Evolutionary conservation across 164 flowering plant genomes (phyloP).

Genomic region (Echeveria elegans): DNA sequence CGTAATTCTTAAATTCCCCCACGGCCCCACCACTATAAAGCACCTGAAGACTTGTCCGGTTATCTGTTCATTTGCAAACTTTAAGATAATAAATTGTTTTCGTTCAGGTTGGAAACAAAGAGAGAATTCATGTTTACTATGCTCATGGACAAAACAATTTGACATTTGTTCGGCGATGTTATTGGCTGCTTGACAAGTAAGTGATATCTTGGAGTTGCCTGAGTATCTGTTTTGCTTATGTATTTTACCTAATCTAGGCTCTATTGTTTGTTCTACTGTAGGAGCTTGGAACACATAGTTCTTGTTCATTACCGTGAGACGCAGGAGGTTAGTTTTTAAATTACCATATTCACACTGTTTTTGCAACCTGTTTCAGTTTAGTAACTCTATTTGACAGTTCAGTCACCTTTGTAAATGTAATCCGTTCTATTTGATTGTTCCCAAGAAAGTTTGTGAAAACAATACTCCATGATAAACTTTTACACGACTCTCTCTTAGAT

Average conservation of each 20-base stretch:
- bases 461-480: no score
- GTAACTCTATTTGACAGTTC: no score
- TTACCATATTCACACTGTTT: no score
- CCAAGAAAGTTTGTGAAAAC: no score
- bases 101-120: constrained; percentile 73
- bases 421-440: no score
- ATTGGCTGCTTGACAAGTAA: constrained; percentile 98
- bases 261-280: constrained; percentile 16
- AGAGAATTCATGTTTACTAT: constrained; percentile 93
- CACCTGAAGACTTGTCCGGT: neutral
- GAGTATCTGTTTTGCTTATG: neutral
- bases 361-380: no score
- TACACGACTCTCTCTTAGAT: no score
- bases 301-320: constrained; percentile 98
- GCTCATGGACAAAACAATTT: constrained; percentile 89
- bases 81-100: neutral
- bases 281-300: constrained; percentile 80
- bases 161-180: constrained; percentile 88
- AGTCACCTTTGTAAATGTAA: no score
- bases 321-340: constrained; percentile 53
- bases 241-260: neutral
- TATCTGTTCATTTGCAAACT: neutral
- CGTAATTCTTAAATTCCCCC: neutral
- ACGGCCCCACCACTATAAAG: neutral
- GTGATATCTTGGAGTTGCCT: constrained; percentile 18